These are phyloP conservation scores for Coemansia biformis DNA, from an alignment of 192 early-diverging fungal genomes.

Conservation along the genomic window DNA sequence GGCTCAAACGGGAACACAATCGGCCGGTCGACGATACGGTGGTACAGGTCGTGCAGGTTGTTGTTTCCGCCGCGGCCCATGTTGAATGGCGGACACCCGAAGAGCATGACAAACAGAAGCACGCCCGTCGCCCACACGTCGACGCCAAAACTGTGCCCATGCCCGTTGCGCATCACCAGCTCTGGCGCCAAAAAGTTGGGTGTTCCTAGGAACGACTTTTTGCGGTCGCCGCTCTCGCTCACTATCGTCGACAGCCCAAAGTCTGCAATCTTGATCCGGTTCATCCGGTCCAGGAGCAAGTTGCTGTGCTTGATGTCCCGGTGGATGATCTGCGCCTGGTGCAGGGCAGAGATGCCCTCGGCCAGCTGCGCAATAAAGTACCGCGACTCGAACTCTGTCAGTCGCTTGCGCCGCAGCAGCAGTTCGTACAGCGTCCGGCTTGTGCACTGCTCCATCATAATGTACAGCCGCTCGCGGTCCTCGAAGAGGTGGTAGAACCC, in stretches of 20 bases:
- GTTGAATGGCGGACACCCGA: constrained; percentile 83
- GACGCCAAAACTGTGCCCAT: constrained; percentile 88
- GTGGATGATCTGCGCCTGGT: constrained; percentile 75
- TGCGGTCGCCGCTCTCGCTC: constrained; percentile 74
- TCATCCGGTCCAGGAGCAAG: constrained; percentile 72
- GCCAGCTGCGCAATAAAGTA: constrained; percentile 82
- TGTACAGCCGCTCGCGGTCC: constrained; percentile 78
- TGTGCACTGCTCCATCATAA: constrained; percentile 89
- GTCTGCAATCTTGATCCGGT: constrained; percentile 89
- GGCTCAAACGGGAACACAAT: constrained; percentile 65
- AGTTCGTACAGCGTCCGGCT: constrained; percentile 82
- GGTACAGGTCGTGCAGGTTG: constrained; percentile 39
- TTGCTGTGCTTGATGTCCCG: constrained; percentile 96
- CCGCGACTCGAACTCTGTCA: constrained; percentile 87
- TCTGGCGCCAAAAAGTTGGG: constrained; percentile 98
- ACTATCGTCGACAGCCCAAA: constrained; percentile 90
- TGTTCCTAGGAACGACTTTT: constrained; percentile 94
- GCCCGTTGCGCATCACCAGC: constrained; percentile 69
- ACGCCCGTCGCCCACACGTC: constrained; percentile 94
- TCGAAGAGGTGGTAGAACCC: constrained; percentile 80
- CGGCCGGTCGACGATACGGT: constrained; percentile 27
- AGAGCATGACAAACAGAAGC: constrained; percentile 84
- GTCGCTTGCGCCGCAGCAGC: constrained; percentile 64
- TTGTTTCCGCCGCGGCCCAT: constrained; percentile 3
- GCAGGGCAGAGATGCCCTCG: constrained; percentile 75